Evolutionary conservation across 2,329 filamentous ascomycete genomes (phyloP), one percentile per base, ranked within the genome.

Genomic region (Beauveria sp.): DNA sequence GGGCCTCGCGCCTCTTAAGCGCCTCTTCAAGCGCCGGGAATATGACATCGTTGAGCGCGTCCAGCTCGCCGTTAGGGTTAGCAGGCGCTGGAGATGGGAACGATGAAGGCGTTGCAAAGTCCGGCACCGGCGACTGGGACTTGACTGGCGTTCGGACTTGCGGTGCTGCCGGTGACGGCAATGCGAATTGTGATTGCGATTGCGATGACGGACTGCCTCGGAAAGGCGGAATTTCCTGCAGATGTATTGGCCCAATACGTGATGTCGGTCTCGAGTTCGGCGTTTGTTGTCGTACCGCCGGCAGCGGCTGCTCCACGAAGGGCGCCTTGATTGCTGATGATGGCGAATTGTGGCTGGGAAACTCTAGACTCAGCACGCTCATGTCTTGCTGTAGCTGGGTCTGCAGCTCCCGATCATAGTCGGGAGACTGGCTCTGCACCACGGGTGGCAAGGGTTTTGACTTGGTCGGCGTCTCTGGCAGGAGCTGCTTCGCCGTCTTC

Each of bases 21-120:
- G 95, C 92, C 66, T 95, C 90, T 74, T 96, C 92, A 2, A 99
- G 82, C 2, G 95, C 93, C 0, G 95, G 95, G 65, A 98, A 87
- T 43, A 99, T 91, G 56, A 99, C 93, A 67, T 93, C 91, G 70
- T 89, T 91, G 1, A 97, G 81, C 2, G 93, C 92, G 58, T 96
- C 95, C 24, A 96, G 82, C 62, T 96, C 89, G 14, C 83, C 86
- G 61, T 85, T 83, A 26, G 83, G 74, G 63, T 83, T 85, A 2
- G 80, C 70, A 0, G 85, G 82, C 1, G 83, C 79, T 7, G 80
- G 81, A 26, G 80, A 78, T 3, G 84, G 85, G 67, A 86, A 86
- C 2, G 81, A 75, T 12, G 79, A 76, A 4, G 79, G 75, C 18
- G 78, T 60, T 5, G 70, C 68, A 18, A 65, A 66, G 14, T 76